Evolutionary conservation across 163 green algal genomes (phyloP).

Genomic region (Picocystis sp.): DNA sequence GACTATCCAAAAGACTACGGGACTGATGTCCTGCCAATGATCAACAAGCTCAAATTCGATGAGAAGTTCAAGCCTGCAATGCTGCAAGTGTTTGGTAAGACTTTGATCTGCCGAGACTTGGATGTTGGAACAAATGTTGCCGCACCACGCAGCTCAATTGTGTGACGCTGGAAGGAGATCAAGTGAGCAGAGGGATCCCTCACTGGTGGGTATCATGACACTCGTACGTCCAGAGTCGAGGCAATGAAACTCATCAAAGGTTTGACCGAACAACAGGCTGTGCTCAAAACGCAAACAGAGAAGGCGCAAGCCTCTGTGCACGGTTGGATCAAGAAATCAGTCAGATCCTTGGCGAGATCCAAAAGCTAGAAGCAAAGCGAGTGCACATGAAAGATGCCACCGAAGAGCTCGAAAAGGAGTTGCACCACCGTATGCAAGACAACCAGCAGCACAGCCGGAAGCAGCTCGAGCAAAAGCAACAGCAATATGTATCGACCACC

Average conservation of each 20-base stretch:
- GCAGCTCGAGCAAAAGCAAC: too few species aligned
- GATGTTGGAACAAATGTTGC: slow-evolving; percentile 31
- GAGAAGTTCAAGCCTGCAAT: slow-evolving; percentile 33
- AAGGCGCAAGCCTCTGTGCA: slow-evolving; percentile 8
- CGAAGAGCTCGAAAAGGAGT: slow-evolving; percentile 7
- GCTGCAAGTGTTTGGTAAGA: slow-evolving; percentile 58
- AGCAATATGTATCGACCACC: too few species aligned
- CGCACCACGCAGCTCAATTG: slow-evolving; percentile 43
- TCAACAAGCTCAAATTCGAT: slow-evolving; percentile 49
- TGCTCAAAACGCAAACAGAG: slow-evolving; percentile 3
- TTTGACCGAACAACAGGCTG: neutral
- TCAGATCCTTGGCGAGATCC: slow-evolving; percentile 24
- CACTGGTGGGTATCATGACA: slow-evolving; percentile 59
- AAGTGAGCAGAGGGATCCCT: slow-evolving; percentile 58
- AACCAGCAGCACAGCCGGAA: neutral
- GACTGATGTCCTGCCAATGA: slow-evolving; percentile 52
- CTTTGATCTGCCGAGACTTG: slow-evolving; percentile 51
- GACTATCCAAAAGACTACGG: slow-evolving; percentile 39
- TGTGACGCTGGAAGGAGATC: slow-evolving; percentile 82
- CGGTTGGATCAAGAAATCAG: slow-evolving; percentile 29
- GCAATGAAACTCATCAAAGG: slow-evolving; percentile 15
- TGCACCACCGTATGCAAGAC: slow-evolving; percentile 1
- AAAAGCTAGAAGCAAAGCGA: slow-evolving; percentile 26
- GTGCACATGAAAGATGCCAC: slow-evolving; percentile 4
- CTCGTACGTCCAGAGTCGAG: slow-evolving; percentile 19